Evolutionary conservation across 1,284 basidiomycete species (phyloP).

Genomic region (Peniophora sp.): DNA sequence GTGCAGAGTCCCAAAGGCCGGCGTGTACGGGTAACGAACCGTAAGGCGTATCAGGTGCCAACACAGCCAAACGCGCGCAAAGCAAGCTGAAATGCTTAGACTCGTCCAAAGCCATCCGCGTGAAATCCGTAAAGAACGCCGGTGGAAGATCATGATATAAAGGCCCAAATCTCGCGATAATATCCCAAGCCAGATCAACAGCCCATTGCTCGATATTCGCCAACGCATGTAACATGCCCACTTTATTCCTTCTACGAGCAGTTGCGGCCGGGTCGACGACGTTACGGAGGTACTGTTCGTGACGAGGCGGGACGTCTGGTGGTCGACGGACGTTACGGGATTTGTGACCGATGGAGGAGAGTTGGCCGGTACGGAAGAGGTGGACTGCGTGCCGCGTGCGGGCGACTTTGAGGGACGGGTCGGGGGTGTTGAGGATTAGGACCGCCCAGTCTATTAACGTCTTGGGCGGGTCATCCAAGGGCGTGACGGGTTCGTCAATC

Average conservation of each 20-base stretch:
- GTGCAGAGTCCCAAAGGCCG: constrained; percentile 77
- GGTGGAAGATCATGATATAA: constrained; percentile 52
- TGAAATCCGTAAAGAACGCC: constrained; percentile 74
- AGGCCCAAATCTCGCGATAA: constrained; percentile 74
- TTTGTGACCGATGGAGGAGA: constrained; percentile 58
- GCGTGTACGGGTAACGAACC: constrained; percentile 72
- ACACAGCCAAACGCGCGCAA: constrained; percentile 48
- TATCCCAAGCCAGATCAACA: constrained; percentile 82
- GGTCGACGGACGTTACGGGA: constrained; percentile 42
- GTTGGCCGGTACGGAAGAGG: constrained; percentile 62
- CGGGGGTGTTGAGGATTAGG: constrained; percentile 63
- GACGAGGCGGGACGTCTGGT: constrained; percentile 65
- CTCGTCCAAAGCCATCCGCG: constrained; percentile 81
- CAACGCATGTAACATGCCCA: constrained; percentile 74
- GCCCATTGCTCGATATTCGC: constrained; percentile 94
- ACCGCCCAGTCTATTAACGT: constrained; percentile 74
- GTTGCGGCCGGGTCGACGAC: constrained; percentile 59
- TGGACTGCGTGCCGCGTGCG: constrained; percentile 64
- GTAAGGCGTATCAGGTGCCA: constrained; percentile 67
- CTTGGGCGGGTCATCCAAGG: constrained; percentile 37
- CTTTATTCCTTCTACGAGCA: constrained; percentile 58
- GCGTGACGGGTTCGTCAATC: constrained; percentile 39
- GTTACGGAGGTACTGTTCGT: constrained; percentile 41
- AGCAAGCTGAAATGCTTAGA: constrained; percentile 72
- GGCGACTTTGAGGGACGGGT: constrained; percentile 65